Base-by-base conservation (phyloP, 441 rosid genomes). In the Biscutella laevigata region DNA sequence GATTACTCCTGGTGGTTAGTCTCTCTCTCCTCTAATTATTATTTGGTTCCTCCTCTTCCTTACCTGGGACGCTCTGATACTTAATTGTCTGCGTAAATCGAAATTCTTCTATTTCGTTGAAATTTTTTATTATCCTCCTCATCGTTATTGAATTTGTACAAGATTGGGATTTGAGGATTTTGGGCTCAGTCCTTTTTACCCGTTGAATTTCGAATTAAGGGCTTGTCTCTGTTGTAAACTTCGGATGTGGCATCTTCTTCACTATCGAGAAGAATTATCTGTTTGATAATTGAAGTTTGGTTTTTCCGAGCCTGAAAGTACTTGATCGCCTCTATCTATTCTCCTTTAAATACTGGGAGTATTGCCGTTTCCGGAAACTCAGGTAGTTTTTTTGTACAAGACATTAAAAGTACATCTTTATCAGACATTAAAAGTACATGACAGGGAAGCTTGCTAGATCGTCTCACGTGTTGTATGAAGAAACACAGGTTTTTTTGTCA, bases 1-100 rank as follows among this genome's bases (percentile, higher is more conserved):
- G 47, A 74, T 33, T 77, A 41, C 78, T 85, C 96, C 4, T 91
- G 98, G 96, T 87, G 98, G 98, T 90, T 44, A 28, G 88, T 75
- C 19, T 27, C 24, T 30, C 36, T 63, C 8, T 25, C 19, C 4
- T 27, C 17, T 45, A n/a, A n/a, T n/a, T n/a, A n/a, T n/a, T n/a
- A n/a, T n/a, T n/a, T n/a, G n/a, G 0, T 46, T 9, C 27, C 29
- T 24, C 10, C 35, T 9, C 12, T 6, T 1, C n/a, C n/a, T n/a
- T n/a, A n/a, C n/a, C n/a, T n/a, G n/a, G n/a, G n/a, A n/a, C n/a
- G n/a, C 17, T 40, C 29, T 40, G 3, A 26, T 10, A 27, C 45
- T 52, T 38, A 10, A 25, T 42, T 16, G 14, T 41, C 15, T 53
- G 0, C n/a, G n/a, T n/a, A 9, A 32, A 24, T 49, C 32, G n/a